Evolutionary conservation across 768 basidiomycete genomes (phyloP), one percentile per base, ranked within the genome.

Genomic region (Rhodosporidiobolus sp.): DNA sequence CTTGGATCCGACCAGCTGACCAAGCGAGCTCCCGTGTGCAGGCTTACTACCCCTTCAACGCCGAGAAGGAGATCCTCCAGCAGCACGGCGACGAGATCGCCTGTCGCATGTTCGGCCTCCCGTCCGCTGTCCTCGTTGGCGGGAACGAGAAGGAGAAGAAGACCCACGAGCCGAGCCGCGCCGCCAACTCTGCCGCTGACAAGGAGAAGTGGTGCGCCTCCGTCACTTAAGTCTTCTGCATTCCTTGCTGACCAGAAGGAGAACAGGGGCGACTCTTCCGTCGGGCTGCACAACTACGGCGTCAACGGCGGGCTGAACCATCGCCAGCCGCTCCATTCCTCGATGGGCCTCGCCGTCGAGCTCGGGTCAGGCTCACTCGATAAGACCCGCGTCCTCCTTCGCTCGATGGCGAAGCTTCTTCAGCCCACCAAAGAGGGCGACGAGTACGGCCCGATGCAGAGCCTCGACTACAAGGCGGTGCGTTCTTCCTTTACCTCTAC

Each of bases 311-410:
- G 81, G 46, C 70, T 82, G 34, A 81, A 79, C 9, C 3, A 73
- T 59, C 45, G 73, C 65, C 3, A 58, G 63, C 22, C 53, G 54
- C 38, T 53, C 10, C 59, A 54, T 14, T 63, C 76, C 38, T 60
- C 58, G 49, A 77, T 79, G 9, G 82, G 79, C 64, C 85, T 88
- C 63, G 84, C 96, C 12, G 84, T 97, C 53, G 94, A 97, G 79
- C 85, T 98, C n/a, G 94, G 95, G 55, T 91, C 94, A 16, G 94
- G 94, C 28, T 86, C 94, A 30, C 83, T 97, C 58, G 77, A 77
- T 58, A 79, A 78, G 69, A 79, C 77, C 10, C 61, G 72, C 24
- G 74, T 73, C 43, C 86, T 91, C 78, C 85, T 99, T 61, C 85
- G 96, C 32, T 84, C 83, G 30, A 89, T 90, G 2, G 83, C 94